phyloP scores from a whole-genome alignment of 2,329 filamentous ascomycete species.

The Pestalotiopsis sp. region DNA sequence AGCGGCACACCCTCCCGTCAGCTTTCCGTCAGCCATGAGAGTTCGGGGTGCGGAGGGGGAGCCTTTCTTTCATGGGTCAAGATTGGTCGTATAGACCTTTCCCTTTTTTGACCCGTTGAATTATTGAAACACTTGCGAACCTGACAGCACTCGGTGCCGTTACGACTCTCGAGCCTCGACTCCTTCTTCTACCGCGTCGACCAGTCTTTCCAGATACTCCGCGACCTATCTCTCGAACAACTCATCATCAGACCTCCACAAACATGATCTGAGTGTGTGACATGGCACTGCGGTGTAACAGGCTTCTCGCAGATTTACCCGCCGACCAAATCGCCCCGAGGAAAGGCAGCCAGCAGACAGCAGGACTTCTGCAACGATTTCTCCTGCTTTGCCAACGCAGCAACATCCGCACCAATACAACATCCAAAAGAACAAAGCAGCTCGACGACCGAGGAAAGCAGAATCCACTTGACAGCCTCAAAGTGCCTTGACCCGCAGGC shows the following conservation, averaged over 20 bases:
- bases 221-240: neutral
- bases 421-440: neutral
- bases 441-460: neutral
- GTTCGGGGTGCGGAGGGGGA: neutral
- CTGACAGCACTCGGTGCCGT: no score
- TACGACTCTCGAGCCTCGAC: neutral
- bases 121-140: no score
- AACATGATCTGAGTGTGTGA: neutral
- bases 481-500: neutral
- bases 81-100: neutral
- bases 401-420: neutral
- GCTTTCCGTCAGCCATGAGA: neutral
- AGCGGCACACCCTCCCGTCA: neutral
- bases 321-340: neutral
- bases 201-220: neutral
- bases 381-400: neutral
- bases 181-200: neutral
- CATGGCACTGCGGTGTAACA: neutral
- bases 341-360: neutral
- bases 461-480: neutral
- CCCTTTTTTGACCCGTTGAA: neutral
- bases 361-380: neutral
- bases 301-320: neutral
- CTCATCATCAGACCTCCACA: neutral
- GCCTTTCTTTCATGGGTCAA: neutral